Base-by-base conservation (phyloP, 306 rosid species). In the Acacia melanoxylon region DNA sequence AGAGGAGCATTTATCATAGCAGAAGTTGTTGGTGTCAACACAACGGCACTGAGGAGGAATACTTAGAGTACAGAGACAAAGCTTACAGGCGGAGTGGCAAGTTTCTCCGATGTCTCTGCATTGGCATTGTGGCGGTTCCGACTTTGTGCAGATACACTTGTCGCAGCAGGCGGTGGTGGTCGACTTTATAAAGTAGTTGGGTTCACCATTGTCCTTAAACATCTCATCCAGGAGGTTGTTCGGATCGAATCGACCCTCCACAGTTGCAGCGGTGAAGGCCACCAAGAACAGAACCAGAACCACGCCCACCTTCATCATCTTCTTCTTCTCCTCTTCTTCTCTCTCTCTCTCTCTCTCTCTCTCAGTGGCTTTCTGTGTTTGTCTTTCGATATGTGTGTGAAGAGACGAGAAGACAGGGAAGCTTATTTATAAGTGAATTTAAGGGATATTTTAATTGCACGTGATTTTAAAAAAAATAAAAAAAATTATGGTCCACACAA, bases 171-270 rank as follows among this genome's bases (percentile, higher is more conserved):
- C 52, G 4, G 24, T 76, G 4, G 80, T 22, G 1, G 80, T 63
- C 0, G 80, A 63, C 68, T 59, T 80, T 2, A n/a, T 8, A 0
- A 68, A 16, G 44, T 24, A 3, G 29, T 20, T n/a, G 20, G n/a
- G 27, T 8, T 35, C 27, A 4, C 27, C 48, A 20, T 35, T 16
- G 0, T 33, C 6, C 4, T 9, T 35, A 10, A 40, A n/a, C 75
- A 75, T 44, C 62, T 66, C 27, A 7, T 29, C 37, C 59, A 79
- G 52, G 12, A 84, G 12, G 17, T 72, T 29, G 17, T 17, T 13
- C 58, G 67, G 59, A 37, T 84, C 77, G 29, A 74, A 69, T 2
- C 83, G 83, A 45, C 74, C 77, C 19, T 79, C 81, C 20, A 56
- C 77, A 0, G 75, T 63, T 24, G 62, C 25, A 2, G 62, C 22